Conservation (phyloP, 225 moss, liverwort and hornwort genomes). For the Physcomitrium patens region DNA sequence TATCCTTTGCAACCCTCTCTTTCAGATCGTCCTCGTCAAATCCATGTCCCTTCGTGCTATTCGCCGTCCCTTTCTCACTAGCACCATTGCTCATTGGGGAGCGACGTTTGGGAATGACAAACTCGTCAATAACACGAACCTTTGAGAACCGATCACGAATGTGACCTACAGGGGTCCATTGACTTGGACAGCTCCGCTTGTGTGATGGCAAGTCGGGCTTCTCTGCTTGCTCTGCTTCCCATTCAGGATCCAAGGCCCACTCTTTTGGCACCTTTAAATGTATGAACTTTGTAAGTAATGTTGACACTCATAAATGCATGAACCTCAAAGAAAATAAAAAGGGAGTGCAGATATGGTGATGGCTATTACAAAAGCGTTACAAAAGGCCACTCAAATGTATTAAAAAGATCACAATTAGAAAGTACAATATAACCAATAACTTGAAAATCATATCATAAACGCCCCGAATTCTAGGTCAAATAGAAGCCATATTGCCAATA, state of each 20-base stretch:
- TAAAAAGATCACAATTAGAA: not conserved
- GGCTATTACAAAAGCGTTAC: not conserved
- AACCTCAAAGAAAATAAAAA: not conserved
- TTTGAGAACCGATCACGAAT: constrained; percentile 76
- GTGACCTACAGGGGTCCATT: constrained; percentile 88
- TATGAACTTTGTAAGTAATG: constrained; percentile 20
- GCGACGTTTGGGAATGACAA: constrained; percentile 64
- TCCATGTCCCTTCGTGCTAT: constrained; percentile 16
- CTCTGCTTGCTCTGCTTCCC: constrained; percentile 79
- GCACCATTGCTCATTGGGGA: constrained; percentile 25
- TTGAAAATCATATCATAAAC: constrained; percentile 16
- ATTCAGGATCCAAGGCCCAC: constrained; percentile 89
- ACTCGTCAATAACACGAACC: constrained; percentile 80
- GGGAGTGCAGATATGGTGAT: not conserved
- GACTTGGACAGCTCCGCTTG: constrained; percentile 83
- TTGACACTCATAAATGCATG: not conserved
- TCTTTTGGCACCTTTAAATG: constrained; percentile 86
- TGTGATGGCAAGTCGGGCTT: constrained; percentile 57
- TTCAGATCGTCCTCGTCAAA: constrained; percentile 41
- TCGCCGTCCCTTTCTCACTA: constrained; percentile 26
- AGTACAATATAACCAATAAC: not conserved
- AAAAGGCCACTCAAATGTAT: not conserved
- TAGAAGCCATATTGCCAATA: not conserved
- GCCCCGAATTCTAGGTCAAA: not conserved
- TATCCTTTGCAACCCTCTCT: constrained; percentile 35